Percentiles rank a stretch among this genome's conserved stretches.
phyloP scores from a whole-genome alignment of 169 alveolate genomes.

The Theileria sp. region DNA sequence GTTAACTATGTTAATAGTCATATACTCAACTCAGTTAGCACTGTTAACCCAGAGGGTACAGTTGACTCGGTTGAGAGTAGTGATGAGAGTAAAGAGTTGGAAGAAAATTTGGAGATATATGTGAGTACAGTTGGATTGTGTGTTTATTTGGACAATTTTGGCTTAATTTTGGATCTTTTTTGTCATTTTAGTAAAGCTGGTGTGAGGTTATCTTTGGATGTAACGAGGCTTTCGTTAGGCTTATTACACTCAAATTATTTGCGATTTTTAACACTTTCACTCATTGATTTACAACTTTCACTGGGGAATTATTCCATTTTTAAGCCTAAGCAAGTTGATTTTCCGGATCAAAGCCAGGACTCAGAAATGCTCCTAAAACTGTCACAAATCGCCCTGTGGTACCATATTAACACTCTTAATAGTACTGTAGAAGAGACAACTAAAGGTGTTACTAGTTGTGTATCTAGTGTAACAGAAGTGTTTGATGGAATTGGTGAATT shows the following conservation, averaged over 20 bases:
- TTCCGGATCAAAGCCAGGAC: background rate
- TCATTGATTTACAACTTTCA: constrained; percentile 1
- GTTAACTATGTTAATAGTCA: no score
- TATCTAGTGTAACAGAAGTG: background rate
- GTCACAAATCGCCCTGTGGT: constrained; percentile 9
- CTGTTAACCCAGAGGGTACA: no score
- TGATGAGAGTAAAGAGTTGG: no score
- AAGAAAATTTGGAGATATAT: background rate
- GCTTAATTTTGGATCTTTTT: background rate
- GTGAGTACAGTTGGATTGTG: background rate
- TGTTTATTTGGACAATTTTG: constrained; percentile 12
- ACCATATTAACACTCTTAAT: background rate
- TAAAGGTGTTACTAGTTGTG: background rate
- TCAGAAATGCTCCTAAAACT: background rate
- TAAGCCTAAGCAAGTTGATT: background rate
- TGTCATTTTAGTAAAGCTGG: background rate
- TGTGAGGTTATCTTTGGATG: background rate
- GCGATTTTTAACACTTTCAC: constrained; percentile 13
- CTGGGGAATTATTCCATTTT: background rate
- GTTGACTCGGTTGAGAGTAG: no score
- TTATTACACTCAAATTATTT: background rate
- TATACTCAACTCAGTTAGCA: no score
- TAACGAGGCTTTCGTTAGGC: background rate
- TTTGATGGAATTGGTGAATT: background rate
- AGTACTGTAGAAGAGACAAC: background rate